Evolutionary conservation across 805 yeast species (phyloP).

Genomic region (Zygoascus bituminiphila): DNA sequence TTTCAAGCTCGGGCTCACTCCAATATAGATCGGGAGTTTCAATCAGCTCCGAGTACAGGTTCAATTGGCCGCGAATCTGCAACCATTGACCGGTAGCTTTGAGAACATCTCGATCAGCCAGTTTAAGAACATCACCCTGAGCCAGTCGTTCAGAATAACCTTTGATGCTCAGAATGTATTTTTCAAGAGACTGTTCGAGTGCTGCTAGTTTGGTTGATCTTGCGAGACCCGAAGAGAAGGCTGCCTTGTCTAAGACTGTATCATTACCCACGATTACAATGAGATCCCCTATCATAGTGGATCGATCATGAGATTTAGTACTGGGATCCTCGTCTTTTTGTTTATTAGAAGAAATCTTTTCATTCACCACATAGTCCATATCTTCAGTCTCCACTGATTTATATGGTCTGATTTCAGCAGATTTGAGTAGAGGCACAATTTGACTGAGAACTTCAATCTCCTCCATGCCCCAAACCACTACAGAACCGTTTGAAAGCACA

Average conservation of each 20-base stretch:
- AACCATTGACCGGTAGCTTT: slow-evolving; percentile 67
- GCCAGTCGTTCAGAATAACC: slow-evolving; percentile 59
- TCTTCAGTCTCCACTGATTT: slow-evolving; percentile 67
- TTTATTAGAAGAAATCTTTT: slow-evolving; percentile 27
- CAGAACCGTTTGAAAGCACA: slow-evolving; percentile 66
- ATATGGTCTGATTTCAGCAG: slow-evolving; percentile 42
- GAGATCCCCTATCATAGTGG: slow-evolving; percentile 56
- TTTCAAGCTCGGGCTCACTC: slow-evolving; percentile 82
- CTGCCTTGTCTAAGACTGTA: slow-evolving; percentile 66
- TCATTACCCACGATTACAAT: slow-evolving; percentile 51
- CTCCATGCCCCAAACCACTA: slow-evolving; percentile 74
- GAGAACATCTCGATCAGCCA: slow-evolving; percentile 46
- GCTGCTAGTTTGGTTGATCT: slow-evolving; percentile 81
- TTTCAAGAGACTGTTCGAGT: slow-evolving; percentile 63
- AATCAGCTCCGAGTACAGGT: slow-evolving; percentile 76
- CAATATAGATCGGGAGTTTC: slow-evolving; percentile 92
- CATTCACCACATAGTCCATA: slow-evolving; percentile 56
- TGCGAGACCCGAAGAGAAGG: slow-evolving; percentile 81
- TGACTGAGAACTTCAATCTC: slow-evolving; percentile 41
- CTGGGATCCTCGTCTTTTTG: slow-evolving; percentile 6
- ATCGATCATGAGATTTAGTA: slow-evolving; percentile 1
- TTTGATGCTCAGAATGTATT: slow-evolving; percentile 55
- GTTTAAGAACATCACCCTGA: slow-evolving; percentile 43
- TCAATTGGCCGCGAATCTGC: slow-evolving; percentile 70
- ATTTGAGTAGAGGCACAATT: slow-evolving; percentile 39